These are phyloP conservation scores for Fusarium sterilihyphosum DNA, from an alignment of 2,329 filamentous ascomycete species.

Conservation along the genomic window DNA sequence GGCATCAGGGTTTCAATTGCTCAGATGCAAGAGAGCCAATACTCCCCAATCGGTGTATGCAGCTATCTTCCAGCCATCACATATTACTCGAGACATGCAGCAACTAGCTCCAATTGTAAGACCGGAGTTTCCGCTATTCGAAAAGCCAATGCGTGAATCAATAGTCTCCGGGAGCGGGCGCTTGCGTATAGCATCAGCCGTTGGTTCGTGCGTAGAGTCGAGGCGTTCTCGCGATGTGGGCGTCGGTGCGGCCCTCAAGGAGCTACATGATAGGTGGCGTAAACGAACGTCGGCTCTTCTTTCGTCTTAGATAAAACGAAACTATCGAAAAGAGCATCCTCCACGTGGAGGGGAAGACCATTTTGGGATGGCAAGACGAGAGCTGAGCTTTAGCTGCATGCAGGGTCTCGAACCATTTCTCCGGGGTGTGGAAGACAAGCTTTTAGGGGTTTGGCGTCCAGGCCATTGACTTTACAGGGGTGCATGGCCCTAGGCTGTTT, in stretches of 20 bases:
- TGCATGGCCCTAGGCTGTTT: neutral
- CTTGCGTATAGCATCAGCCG: neutral
- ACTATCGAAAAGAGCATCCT: neutral
- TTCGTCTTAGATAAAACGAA: neutral
- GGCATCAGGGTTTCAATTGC: neutral
- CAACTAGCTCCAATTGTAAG: neutral
- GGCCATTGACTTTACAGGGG: neutral
- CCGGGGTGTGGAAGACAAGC: neutral
- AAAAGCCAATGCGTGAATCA: neutral
- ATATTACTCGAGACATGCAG: neutral
- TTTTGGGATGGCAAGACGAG: neutral
- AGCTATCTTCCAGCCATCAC: neutral
- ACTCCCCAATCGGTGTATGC: neutral
- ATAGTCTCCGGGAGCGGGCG: neutral
- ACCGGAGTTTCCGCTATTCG: neutral
- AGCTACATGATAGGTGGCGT: neutral
- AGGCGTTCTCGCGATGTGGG: neutral
- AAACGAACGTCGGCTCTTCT: neutral
- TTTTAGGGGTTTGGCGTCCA: neutral
- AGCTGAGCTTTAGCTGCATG: neutral
- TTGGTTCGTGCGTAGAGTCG: neutral
- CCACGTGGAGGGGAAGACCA: neutral
- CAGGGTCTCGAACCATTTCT: neutral
- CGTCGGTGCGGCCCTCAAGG: neutral
- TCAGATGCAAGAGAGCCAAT: neutral